Base-by-base conservation (phyloP, 768 basidiomycete genomes). In the Tricholomella constricta region DNA sequence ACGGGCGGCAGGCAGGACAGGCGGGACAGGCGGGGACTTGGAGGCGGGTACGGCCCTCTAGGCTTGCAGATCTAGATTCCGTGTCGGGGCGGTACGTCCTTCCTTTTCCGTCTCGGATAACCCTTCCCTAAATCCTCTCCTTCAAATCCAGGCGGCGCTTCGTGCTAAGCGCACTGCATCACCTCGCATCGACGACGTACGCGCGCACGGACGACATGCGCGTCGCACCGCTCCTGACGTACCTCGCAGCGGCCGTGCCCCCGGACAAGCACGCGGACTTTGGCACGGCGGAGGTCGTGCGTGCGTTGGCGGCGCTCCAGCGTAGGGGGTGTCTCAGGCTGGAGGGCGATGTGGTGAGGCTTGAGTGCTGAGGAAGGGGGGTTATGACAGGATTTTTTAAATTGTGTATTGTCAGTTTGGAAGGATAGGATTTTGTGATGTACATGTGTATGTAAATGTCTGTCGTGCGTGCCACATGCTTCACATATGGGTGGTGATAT, bases 231-330 rank as follows among this genome's bases (percentile, higher is more conserved):
- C 72, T 91, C 22, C 71, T 91, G 29, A 78, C 84, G 4, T 89
- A 88, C 66, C 76, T 91, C 51, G 89, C 89, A 61, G 82, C 87
- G 2, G 87, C 87, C 4, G 80, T 89, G 72, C 89, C 89, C 3
- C 75, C 73, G 25, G 88, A 89, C 64, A 90, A 90, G 68, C 83
- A 89, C 62, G 88, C 90, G 71, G 88, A 91, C 57, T 91, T 88
- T 56, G 88, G 90, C 66, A 88, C 86, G 11, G 76, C 77, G 2
- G 89, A 91, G 69, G 86, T 91, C 15, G 78, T 77, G 7, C 74
- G 75, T 43, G 76, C 76, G 4, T 78, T 78, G 12, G 78, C 71
- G 1, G 59, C 65, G 11, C 58, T 83, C 42, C 73, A 77, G 34
- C 81, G 79, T 23, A 71, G 71, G 52, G 80, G 81, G 0, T 67